Base-by-base conservation (phyloP, 2,329 filamentous ascomycete genomes). In the Pseudogymnoascus sp. region DNA sequence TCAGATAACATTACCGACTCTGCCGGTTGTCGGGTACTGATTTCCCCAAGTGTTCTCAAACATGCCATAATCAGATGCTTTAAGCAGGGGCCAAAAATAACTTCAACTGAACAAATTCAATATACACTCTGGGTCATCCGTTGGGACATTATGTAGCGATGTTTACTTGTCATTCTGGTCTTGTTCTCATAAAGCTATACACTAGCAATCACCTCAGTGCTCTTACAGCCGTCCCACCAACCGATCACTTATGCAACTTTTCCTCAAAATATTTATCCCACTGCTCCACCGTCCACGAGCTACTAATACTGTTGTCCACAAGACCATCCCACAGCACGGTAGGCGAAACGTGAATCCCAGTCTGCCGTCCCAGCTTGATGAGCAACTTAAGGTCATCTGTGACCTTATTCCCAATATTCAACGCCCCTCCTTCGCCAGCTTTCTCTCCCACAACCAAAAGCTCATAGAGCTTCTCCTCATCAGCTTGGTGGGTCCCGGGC, bases 311-410 rank as follows among this genome's bases (percentile, higher is more conserved):
- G 67, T 84, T 85, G 71, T 90, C 89, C 60, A 96, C 87, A 24
- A 96, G 84, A 0, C 93, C 92, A 75, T 98, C 87, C 74, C 96
- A 93, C 60, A 96, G 81, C 19, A 93, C 91, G 0, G 93, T 97
- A 1, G 93, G 93, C 43, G 91, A 93, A 41, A 97, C 91, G 78
- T 98, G 93, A 46, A 96, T 85, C 11, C 93, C 89, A 7, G 90
- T 83, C 68, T 95, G 77, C 46, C 93, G 81, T 70, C 90, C 84
- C 74, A 88, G 88, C 82, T 93, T 96, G 66, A 93, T 85, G 70
- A 93, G 78, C 59, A 90, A 76, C 81, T 96, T 97, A 62, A 97
- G 75, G 75, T 96, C 91, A 73, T 89, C 83, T 24, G 93, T 97
- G 61, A 96, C 88, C 63, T 80, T 79, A 74, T 98, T 97, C 0